Evolutionary conservation across 139 green algal species (phyloP).

Genomic region (Closterium sp.): DNA sequence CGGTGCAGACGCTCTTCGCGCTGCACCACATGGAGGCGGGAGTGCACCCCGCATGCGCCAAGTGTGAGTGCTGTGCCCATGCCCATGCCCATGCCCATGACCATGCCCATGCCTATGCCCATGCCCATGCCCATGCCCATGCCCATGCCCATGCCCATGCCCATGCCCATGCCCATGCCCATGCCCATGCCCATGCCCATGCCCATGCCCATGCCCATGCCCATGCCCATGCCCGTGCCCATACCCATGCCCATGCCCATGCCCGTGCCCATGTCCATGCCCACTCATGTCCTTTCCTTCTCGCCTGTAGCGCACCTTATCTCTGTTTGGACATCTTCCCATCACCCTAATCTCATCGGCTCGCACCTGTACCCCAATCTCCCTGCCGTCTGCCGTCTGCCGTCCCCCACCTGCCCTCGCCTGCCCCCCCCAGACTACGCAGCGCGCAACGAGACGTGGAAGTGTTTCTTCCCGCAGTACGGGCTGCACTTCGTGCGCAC

Average conservation of each 20-base stretch:
- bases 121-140: not conserved
- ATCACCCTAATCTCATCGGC: too few species aligned
- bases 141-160: not conserved
- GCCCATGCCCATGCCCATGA: not conserved
- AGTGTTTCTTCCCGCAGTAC: slow-evolving; percentile 8
- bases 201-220: too few species aligned
- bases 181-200: too few species aligned
- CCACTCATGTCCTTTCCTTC: too few species aligned
- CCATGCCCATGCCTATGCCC: not conserved
- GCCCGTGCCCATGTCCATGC: too few species aligned
- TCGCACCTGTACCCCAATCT: too few species aligned
- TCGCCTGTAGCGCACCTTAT: too few species aligned
- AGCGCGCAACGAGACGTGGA: not conserved
- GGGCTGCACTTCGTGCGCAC: not conserved
- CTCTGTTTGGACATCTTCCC: too few species aligned
- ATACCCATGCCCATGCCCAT: too few species aligned
- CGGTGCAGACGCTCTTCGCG: not conserved
- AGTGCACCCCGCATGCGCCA: not conserved
- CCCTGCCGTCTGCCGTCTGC: too few species aligned
- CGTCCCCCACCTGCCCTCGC: not conserved
- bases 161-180: too few species aligned
- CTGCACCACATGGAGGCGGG: not conserved
- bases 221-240: too few species aligned
- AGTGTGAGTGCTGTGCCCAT: not conserved
- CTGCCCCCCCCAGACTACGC: not conserved